Evolutionary conservation across 176 grass and related monocot species (phyloP).

Genomic region (Zoysia pacifica): DNA sequence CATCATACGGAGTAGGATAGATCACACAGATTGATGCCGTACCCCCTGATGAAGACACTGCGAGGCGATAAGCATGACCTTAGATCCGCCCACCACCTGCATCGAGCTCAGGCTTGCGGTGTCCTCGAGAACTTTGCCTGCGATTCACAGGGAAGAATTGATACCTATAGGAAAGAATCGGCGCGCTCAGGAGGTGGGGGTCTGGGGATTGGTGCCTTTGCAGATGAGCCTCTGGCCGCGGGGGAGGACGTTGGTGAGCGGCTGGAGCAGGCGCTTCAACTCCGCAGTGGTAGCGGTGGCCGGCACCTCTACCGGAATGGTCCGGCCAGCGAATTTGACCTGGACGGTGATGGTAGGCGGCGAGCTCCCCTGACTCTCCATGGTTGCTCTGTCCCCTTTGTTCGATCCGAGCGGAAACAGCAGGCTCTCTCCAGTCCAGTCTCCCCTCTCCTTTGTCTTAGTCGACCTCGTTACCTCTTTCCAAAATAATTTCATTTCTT

Average conservation of each 20-base stretch:
- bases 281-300: slow-evolving; percentile 45
- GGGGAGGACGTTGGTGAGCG: slow-evolving; percentile 91
- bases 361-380: slow-evolving; percentile 33
- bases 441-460: too few relatives aligned
- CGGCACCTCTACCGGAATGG: slow-evolving; percentile 61
- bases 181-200: neutral
- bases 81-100: slow-evolving; percentile 65
- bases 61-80: slow-evolving; percentile 88
- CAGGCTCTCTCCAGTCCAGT: too few relatives aligned
- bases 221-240: slow-evolving; percentile 95
- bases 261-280: slow-evolving; percentile 83
- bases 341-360: slow-evolving; percentile 60
- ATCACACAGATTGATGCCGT: slow-evolving; percentile 34
- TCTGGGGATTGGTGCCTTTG: slow-evolving; percentile 61
- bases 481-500: too few relatives aligned
- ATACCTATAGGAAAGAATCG: neutral
- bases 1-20: neutral
- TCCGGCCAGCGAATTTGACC: slow-evolving; percentile 85
- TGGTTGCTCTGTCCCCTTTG: neutral
- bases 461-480: too few relatives aligned
- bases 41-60: slow-evolving; percentile 96
- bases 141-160: neutral
- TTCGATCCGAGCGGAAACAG: neutral
- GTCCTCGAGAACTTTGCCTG: slow-evolving; percentile 82
- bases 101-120: slow-evolving; percentile 54